Conservation (phyloP, 371 early-diverging fungal species). For the Smittium culicis region DNA sequence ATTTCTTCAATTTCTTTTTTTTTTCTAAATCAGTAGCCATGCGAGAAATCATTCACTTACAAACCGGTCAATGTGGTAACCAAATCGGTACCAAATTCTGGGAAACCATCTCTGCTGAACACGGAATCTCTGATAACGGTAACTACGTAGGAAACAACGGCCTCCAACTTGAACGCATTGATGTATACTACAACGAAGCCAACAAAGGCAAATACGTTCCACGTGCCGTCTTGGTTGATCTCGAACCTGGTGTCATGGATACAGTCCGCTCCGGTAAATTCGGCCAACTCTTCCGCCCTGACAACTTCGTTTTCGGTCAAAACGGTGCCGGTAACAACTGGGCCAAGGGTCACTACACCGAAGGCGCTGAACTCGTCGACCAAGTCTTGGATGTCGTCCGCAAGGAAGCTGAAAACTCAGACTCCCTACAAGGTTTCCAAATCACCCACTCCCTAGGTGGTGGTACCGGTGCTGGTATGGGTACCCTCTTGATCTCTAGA, state of each 20-base stretch:
- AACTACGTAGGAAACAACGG: conserved; percentile 43
- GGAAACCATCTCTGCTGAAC: conserved; percentile 88
- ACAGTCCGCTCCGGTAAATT: conserved; percentile 60
- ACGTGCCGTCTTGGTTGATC: conserved; percentile 55
- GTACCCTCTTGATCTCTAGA: conserved; percentile 69
- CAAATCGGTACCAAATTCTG: conserved; percentile 80
- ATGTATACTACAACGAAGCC: conserved; percentile 95
- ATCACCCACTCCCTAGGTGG: conserved; percentile 78
- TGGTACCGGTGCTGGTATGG: conserved; percentile 82
- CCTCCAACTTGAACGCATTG: conserved; percentile 87
- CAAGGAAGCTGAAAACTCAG: conserved; percentile 70
- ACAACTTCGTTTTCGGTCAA: conserved; percentile 70
- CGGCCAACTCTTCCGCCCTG: conserved; percentile 73
- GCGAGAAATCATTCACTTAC: too few relatives aligned
- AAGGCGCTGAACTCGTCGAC: conserved; percentile 81
- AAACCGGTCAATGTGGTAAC: conserved; percentile 78
- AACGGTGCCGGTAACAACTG: conserved; percentile 88
- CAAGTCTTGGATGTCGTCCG: conserved; percentile 64
- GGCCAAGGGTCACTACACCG: conserved; percentile 89
- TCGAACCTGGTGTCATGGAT: conserved; percentile 99
- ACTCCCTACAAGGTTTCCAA: conserved; percentile 81
- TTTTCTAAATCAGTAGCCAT: too few relatives aligned
- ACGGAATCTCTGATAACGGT: conserved; percentile 74
- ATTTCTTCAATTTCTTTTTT: background rate
- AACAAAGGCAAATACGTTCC: conserved; percentile 51